A percentile compares a stretch with the other conserved stretches of the same genome.
These are phyloP conservation scores for Vitis hybrid DNA, from an alignment of 177 flowering plant genomes.

Conservation along the genomic window DNA sequence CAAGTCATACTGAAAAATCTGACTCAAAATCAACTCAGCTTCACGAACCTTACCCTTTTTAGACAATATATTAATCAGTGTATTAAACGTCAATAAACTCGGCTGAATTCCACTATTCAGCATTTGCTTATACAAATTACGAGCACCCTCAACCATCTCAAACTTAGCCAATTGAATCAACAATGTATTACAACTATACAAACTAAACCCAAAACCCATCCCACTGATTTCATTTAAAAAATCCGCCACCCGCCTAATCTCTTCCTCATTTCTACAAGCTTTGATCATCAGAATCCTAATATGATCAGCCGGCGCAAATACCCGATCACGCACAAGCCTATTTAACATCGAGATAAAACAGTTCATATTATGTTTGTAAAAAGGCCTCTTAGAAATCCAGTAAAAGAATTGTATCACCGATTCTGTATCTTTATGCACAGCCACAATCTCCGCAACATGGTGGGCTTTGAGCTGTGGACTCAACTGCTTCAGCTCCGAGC, in stretches of 20 bases:
- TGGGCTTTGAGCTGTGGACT: constrained; percentile 37
- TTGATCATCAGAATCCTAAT: constrained; percentile 65
- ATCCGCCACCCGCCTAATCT: constrained; percentile 40
- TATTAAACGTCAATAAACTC: constrained; percentile 64
- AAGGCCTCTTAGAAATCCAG: constrained; percentile 55
- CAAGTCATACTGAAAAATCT: constrained; percentile 48
- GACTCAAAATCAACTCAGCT: constrained; percentile 51
- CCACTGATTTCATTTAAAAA: constrained; percentile 41
- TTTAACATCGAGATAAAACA: constrained; percentile 48
- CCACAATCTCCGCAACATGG: constrained; percentile 45
- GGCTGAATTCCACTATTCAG: constrained; percentile 49
- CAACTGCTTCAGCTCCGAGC: constrained; percentile 35
- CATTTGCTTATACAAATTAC: constrained; percentile 47
- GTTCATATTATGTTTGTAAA: constrained; percentile 47
- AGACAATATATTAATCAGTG: constrained; percentile 69
- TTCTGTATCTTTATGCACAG: constrained; percentile 33
- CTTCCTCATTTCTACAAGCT: constrained; percentile 52
- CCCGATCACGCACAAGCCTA: constrained; percentile 43
- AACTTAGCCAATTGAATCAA: constrained; percentile 71
- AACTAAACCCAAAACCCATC: constrained; percentile 41
- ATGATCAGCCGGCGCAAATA: constrained; percentile 50
- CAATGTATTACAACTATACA: constrained; percentile 61
- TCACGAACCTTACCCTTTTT: constrained; percentile 67
- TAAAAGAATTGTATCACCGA: constrained; percentile 48
- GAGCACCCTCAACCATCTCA: constrained; percentile 51